Conservation (phyloP, 176 grass and related monocot species). For the Cymbopogon citratus region DNA sequence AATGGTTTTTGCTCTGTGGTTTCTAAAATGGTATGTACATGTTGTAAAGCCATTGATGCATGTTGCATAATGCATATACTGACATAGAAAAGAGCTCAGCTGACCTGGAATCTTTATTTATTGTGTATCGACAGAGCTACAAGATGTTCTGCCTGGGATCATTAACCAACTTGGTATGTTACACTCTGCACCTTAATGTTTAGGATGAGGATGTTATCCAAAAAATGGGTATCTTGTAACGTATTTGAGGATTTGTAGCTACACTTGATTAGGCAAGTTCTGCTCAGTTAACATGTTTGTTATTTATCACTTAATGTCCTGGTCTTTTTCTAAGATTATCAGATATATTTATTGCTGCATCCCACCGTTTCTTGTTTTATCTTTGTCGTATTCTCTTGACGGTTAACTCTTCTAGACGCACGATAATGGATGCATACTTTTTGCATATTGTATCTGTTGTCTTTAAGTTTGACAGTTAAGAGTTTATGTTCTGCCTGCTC, state of each 20-base stretch:
- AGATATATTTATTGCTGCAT: neutral
- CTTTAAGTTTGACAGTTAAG: neutral
- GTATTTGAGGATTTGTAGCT: neutral
- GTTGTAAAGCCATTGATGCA: no score
- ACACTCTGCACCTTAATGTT: neutral
- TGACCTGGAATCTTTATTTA: no score
- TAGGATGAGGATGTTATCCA: neutral
- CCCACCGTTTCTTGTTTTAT: neutral
- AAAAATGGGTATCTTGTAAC: neutral
- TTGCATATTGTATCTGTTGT: neutral
- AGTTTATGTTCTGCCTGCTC: neutral
- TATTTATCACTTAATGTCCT: no score
- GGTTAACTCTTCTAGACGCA: neutral
- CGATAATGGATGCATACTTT: neutral
- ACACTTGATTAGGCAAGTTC: neutral
- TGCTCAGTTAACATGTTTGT: neutral
- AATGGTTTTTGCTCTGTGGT: no score
- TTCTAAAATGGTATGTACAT: no score
- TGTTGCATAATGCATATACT: no score
- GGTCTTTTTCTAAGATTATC: neutral
- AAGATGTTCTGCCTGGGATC: slow-evolving; percentile 89
- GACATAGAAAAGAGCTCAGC: no score
- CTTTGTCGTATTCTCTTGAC: neutral
- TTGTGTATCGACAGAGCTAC: slow-evolving; percentile 67
- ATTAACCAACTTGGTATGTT: slow-evolving; percentile 90